These are phyloP conservation scores for Colletotrichum agaves DNA, from an alignment of 2,329 filamentous ascomycete species.

Conservation along the genomic window DNA sequence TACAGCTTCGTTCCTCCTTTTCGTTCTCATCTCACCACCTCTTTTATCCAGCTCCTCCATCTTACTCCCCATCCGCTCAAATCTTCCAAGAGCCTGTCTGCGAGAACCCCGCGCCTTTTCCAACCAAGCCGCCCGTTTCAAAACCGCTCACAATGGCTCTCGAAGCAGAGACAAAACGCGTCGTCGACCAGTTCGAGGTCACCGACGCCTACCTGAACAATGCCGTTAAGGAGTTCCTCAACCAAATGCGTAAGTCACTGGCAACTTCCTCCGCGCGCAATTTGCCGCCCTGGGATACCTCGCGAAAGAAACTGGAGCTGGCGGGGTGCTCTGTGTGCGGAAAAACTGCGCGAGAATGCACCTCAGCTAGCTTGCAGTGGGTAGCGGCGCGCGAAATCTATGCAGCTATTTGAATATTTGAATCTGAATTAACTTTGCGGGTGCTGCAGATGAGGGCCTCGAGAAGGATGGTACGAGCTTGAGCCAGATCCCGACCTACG, in stretches of 20 bases:
- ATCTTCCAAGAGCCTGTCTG: conserved; percentile 60
- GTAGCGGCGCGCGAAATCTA: neutral
- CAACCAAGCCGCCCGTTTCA: conserved; percentile 64
- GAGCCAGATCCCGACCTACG: conserved; percentile 97
- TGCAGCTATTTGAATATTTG: neutral
- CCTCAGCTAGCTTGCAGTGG: conserved; percentile 10
- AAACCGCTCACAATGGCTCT: conserved; percentile 70
- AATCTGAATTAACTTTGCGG: conserved; percentile 7
- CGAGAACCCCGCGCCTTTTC: conserved; percentile 65
- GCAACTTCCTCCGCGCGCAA: neutral
- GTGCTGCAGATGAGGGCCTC: conserved; percentile 78
- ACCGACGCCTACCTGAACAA: conserved; percentile 79
- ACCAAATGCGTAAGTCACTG: conserved; percentile 74
- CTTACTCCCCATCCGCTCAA: conserved; percentile 57
- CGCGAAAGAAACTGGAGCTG: neutral
- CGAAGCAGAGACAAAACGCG: conserved; percentile 77
- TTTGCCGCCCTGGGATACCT: neutral
- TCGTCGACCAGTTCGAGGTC: conserved; percentile 89
- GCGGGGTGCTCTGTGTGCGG: conserved; percentile 10
- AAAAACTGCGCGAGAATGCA: conserved; percentile 14
- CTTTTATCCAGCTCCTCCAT: conserved; percentile 43
- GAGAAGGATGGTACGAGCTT: conserved; percentile 81
- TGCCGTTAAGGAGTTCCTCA: conserved; percentile 86
- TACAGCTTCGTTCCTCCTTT: conserved; percentile 46
- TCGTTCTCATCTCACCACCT: conserved; percentile 39